phyloP scores from a whole-genome alignment of 1,139 yeast genomes.

The Spathaspora sp. region DNA sequence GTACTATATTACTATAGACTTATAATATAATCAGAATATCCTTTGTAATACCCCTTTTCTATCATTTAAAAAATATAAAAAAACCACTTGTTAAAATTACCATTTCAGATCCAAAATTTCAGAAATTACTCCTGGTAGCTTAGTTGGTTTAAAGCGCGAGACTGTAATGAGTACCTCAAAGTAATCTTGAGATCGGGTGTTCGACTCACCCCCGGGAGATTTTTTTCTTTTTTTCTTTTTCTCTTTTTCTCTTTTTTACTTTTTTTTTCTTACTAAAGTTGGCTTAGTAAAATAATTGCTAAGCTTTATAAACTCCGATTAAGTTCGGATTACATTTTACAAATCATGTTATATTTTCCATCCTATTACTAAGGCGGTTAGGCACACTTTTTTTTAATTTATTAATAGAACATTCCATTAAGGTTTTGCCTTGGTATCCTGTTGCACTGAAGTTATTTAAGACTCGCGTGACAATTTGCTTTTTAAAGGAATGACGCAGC shows the following conservation, averaged over 20 bases:
- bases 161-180: conserved; percentile 13
- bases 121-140: conserved; percentile 13
- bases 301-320: not conserved
- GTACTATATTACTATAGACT: too few relatives aligned
- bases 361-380: too few relatives aligned
- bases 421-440: not conserved
- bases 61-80: not conserved
- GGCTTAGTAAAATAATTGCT: too few relatives aligned
- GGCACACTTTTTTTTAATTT: not conserved
- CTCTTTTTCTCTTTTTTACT: conserved; percentile 19
- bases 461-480: not conserved
- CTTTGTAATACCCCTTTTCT: not conserved
- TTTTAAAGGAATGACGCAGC: not conserved
- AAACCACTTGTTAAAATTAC: not conserved
- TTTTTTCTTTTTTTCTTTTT: conserved; percentile 27
- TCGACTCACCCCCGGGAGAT: conserved; percentile 84
- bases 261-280: not conserved
- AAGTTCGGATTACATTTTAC: not conserved
- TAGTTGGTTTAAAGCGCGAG: conserved; percentile 17
- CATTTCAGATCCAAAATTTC: too few relatives aligned
- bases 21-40: too few relatives aligned
- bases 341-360: too few relatives aligned
- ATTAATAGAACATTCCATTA: not conserved
- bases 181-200: conserved; percentile 82
- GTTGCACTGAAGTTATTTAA: not conserved